Base-by-base conservation (phyloP, 345 rosid genomes). In the Salix purpurea region DNA sequence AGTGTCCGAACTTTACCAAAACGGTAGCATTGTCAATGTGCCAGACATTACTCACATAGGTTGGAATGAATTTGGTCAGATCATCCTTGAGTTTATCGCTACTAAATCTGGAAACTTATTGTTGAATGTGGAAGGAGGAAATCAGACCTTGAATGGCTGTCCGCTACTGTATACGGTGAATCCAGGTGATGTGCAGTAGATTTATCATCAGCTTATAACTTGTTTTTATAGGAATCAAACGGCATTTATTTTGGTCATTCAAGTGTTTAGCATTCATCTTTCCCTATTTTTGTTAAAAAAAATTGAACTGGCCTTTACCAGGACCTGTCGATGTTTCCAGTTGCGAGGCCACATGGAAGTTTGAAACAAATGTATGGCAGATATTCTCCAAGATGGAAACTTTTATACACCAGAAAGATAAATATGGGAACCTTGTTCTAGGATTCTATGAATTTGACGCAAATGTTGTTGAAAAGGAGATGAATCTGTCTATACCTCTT, bases 321-420 rank as follows among this genome's bases (percentile, higher is more conserved):
- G 99, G 97, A 66, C 81, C 89, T 46, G 76, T 93, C 10, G 91
- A 90, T 82, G 86, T 92, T 75, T 83, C 91, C 40, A 96, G 74
- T 30, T 90, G 98, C 23, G 70, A 74, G 34, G 92, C 91, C 16
- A 79, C 80, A 66, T 90, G 93, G 96, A 92, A 87, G 74, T 86
- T 86, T 65, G 90, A 87, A 77, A 73, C 85, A 23, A 84, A 73
- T 70, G 80, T 83, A 21, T 96, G 99, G 99, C 94, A 96, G 76
- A 85, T 92, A 75, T 90, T 87, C 83, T 93, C 99, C 65, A 87
- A 84, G 88, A 89, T 96, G 92, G 96, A 96, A 81, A 83, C 90
- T 65, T 65, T 82, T 58, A 78, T 96, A 69, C 81, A 86, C 79
- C 97, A 92, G 91, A 88, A 78, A 36, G 99, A 96, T 80, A 89